Conservation (phyloP, 2,329 filamentous ascomycete species). For the Arthrinium puccinioides region DNA sequence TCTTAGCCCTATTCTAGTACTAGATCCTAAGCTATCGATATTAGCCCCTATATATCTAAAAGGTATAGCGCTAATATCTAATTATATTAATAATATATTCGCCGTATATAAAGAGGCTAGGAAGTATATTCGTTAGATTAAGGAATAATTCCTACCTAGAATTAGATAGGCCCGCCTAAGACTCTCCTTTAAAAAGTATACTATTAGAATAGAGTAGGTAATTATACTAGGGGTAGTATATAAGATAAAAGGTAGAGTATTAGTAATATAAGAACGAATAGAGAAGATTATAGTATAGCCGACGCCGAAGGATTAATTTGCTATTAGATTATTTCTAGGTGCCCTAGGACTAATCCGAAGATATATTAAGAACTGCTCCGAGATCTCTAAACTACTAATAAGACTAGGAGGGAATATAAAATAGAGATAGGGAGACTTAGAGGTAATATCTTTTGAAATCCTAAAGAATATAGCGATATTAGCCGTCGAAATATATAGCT, state of each 20-base stretch:
- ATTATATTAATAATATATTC: background rate
- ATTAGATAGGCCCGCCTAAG: background rate
- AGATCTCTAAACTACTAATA: background rate
- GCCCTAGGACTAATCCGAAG: background rate
- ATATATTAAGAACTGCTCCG: background rate
- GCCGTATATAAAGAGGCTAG: background rate
- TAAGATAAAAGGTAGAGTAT: background rate
- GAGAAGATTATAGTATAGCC: background rate
- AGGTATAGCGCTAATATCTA: background rate
- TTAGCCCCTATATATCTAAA: background rate
- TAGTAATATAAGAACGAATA: background rate
- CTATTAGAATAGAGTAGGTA: background rate
- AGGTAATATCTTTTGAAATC: background rate
- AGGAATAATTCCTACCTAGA: background rate
- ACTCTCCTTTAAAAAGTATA: background rate
- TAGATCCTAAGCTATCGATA: background rate
- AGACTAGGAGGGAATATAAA: background rate
- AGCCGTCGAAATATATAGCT: background rate
- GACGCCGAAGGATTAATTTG: background rate
- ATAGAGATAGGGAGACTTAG: background rate
- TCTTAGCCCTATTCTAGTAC: background rate
- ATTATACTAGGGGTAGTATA: background rate
- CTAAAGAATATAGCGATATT: background rate
- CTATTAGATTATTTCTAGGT: background rate
- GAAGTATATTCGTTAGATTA: background rate